phyloP scores from a whole-genome alignment of 2,329 filamentous ascomycete genomes.

The Aspergillus sp. region DNA sequence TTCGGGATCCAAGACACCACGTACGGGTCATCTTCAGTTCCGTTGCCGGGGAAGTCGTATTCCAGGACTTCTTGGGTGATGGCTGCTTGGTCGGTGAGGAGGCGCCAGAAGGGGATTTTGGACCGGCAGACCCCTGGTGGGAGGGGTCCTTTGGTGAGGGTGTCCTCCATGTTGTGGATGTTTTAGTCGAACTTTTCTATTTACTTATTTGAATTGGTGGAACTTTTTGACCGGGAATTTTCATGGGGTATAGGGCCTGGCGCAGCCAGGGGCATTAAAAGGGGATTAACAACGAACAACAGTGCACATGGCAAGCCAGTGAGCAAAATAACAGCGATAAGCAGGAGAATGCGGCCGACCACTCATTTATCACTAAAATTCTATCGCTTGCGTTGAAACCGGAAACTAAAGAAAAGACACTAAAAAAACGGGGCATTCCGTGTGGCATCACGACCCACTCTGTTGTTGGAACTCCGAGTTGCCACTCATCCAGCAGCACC shows the following conservation, averaged over 20 bases:
- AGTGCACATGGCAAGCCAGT: no score
- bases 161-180: neutral
- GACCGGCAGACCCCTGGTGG: neutral
- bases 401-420: neutral
- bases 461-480: neutral
- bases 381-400: no score
- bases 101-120: constrained; percentile 1
- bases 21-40: neutral
- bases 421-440: neutral
- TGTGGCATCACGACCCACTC: neutral
- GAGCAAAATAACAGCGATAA: neutral
- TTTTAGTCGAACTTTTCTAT: neutral
- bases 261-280: no score
- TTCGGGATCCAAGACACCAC: constrained; percentile 8
- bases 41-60: constrained; percentile 4
- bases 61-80: constrained; percentile 4
- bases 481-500: no score
- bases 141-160: neutral
- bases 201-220: neutral
- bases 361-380: no score
- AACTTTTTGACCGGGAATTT: neutral
- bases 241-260: no score
- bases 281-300: neutral
- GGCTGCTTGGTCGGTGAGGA: constrained; percentile 6
- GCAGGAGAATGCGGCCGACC: no score